Evolutionary conservation across 208 protist genomes (phyloP).

Genomic region (Herpetomonas tarakana): DNA sequence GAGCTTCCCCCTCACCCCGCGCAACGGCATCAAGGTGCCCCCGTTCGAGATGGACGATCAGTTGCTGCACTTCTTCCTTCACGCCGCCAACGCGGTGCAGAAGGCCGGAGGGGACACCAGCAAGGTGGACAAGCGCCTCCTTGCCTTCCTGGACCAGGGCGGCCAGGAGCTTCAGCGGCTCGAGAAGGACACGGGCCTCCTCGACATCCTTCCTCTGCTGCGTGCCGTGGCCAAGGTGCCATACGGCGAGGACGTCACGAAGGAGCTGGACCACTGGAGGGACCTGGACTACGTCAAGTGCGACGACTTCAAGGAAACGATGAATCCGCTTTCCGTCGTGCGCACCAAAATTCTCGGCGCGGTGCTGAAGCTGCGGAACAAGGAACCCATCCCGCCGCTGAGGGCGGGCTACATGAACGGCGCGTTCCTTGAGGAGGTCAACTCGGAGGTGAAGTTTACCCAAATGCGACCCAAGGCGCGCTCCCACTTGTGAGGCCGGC

Average conservation of each 20-base stretch:
- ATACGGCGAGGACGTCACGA: conserved; percentile 34
- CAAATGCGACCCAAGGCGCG: conserved; percentile 7
- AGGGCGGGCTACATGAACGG: conserved; percentile 47
- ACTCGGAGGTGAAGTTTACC: conserved; percentile 28
- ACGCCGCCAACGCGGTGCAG: conserved; percentile 18
- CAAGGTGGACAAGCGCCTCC: conserved; percentile 18
- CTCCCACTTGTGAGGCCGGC: conserved; percentile 15
- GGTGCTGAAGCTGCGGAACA: conserved; percentile 26
- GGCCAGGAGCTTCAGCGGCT: conserved; percentile 39
- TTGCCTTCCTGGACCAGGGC: conserved; percentile 27
- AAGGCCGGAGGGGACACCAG: not conserved
- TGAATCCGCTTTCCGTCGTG: conserved; percentile 56
- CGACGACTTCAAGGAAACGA: conserved; percentile 78
- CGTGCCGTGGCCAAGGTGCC: conserved; percentile 43
- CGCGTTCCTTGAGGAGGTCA: conserved; percentile 50
- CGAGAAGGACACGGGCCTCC: conserved; percentile 44
- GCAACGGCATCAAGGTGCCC: conserved; percentile 67
- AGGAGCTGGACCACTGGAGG: conserved; percentile 82
- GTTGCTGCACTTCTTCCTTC: conserved; percentile 44
- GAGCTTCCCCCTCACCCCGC: conserved; percentile 84
- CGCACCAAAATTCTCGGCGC: conserved; percentile 48
- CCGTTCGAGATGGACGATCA: conserved; percentile 55
- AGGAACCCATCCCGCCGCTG: conserved; percentile 43
- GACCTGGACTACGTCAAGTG: conserved; percentile 62
- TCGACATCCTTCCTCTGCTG: conserved; percentile 75